phyloP scores from a whole-genome alignment of 1,284 basidiomycete genomes.

The Ustilago bromivora region DNA sequence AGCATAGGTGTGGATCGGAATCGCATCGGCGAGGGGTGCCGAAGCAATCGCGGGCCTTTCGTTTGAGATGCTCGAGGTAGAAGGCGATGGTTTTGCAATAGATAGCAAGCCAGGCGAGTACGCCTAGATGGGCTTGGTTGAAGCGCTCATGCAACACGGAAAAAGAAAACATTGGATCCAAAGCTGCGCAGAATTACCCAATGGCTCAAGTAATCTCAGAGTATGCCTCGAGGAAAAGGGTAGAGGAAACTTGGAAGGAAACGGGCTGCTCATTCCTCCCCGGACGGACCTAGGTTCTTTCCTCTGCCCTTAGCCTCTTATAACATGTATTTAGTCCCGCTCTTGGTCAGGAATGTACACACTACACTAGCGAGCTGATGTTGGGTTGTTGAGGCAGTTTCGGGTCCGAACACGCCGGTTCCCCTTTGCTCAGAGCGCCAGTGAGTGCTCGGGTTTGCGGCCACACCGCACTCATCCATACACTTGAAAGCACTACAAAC shows the following conservation, averaged over 20 bases:
- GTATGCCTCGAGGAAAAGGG: too few relatives aligned
- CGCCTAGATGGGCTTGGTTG: not conserved
- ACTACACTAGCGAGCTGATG: not conserved
- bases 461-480: not conserved
- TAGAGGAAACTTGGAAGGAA: too few relatives aligned
- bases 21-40: not conserved
- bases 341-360: too few relatives aligned
- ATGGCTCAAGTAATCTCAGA: too few relatives aligned
- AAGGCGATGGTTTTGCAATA: not conserved
- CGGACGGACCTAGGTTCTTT: too few relatives aligned
- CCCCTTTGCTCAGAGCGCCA: not conserved
- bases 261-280: too few relatives aligned
- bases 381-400: not conserved
- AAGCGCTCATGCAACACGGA: not conserved
- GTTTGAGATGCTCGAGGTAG: not conserved
- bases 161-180: too few relatives aligned
- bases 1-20: not conserved
- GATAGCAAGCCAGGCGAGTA: not conserved
- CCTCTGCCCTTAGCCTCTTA: too few relatives aligned
- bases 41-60: not conserved
- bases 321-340: too few relatives aligned
- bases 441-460: not conserved
- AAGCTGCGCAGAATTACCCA: too few relatives aligned
- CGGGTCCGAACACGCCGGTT: not conserved
- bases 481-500: not conserved